Percentiles rank a stretch among this genome's conserved stretches.
These are phyloP conservation scores for Manihot esculenta DNA, from an alignment of 441 rosid species.

Conservation along the genomic window DNA sequence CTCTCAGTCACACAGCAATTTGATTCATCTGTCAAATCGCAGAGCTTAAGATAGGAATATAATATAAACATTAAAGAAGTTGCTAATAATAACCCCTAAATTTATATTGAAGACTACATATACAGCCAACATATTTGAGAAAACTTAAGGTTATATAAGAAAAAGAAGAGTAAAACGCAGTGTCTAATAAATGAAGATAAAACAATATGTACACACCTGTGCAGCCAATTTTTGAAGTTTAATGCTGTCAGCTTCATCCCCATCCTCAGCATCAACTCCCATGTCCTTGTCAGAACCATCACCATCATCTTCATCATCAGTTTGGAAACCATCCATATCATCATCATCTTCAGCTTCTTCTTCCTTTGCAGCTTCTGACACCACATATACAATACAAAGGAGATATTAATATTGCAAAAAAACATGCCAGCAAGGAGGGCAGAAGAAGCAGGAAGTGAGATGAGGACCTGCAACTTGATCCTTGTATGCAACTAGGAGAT, in stretches of 20 bases:
- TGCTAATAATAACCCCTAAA: not conserved
- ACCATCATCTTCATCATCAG: slow-evolving; percentile 86
- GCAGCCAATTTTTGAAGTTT: slow-evolving; percentile 81
- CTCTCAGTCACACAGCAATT: too few species aligned
- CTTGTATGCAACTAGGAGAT: slow-evolving; percentile 84
- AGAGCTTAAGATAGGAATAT: not conserved
- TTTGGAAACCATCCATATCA: slow-evolving; percentile 88
- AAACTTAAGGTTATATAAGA: not conserved
- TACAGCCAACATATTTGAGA: not conserved
- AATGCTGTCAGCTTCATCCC: slow-evolving; percentile 82
- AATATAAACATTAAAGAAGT: too few species aligned
- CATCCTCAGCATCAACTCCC: slow-evolving; percentile 83
- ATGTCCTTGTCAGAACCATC: slow-evolving; percentile 77
- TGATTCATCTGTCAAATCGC: not conserved
- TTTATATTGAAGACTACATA: not conserved
- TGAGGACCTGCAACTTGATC: slow-evolving; percentile 96
- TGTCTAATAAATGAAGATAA: not conserved
- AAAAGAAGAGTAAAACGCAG: not conserved
- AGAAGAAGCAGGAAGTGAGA: not conserved
- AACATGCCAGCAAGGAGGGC: not conserved
- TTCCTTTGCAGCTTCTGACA: slow-evolving; percentile 86
- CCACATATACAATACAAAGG: not conserved
- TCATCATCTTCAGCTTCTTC: slow-evolving; percentile 88
- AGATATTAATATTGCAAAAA: not conserved
- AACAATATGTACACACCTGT: slow-evolving; percentile 49